These are phyloP conservation scores for Zygoascus hellenicus DNA, from an alignment of 1,139 yeast genomes.

Conservation along the genomic window DNA sequence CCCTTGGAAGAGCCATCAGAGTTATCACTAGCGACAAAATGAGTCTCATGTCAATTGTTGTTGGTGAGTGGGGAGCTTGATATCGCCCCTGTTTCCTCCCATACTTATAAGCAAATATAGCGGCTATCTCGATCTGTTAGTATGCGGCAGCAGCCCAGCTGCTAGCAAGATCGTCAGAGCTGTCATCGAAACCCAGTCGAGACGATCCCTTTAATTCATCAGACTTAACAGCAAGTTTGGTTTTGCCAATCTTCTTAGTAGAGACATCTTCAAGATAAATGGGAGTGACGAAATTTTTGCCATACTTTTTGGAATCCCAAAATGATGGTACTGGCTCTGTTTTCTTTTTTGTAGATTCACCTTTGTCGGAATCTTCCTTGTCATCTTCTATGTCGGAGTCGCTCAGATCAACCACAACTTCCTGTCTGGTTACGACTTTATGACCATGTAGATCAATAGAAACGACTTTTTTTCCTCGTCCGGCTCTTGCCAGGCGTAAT, in stretches of 20 bases:
- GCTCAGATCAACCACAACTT: constrained; percentile 13
- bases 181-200: constrained; percentile 10
- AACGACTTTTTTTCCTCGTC: constrained; percentile 67
- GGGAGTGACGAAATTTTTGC: constrained; percentile 34
- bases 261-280: constrained; percentile 12
- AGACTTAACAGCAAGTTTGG: not conserved
- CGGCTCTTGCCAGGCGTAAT: constrained; percentile 52
- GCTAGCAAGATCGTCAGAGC: constrained; percentile 19
- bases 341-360: constrained; percentile 13
- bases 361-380: constrained; percentile 12
- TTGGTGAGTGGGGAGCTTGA: not conserved
- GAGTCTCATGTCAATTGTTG: too few relatives aligned
- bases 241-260: not conserved
- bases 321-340: constrained; percentile 15
- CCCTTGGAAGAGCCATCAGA: not conserved
- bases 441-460: constrained; percentile 79
- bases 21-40: not conserved
- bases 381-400: constrained; percentile 24
- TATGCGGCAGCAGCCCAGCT: constrained; percentile 5
- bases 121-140: too few relatives aligned
- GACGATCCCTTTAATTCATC: constrained; percentile 11
- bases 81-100: too few relatives aligned
- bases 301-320: constrained; percentile 26
- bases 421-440: constrained; percentile 46
- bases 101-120: too few relatives aligned